Conservation (phyloP, 495 filamentous ascomycete genomes). For the Penicillium verhagenii region DNA sequence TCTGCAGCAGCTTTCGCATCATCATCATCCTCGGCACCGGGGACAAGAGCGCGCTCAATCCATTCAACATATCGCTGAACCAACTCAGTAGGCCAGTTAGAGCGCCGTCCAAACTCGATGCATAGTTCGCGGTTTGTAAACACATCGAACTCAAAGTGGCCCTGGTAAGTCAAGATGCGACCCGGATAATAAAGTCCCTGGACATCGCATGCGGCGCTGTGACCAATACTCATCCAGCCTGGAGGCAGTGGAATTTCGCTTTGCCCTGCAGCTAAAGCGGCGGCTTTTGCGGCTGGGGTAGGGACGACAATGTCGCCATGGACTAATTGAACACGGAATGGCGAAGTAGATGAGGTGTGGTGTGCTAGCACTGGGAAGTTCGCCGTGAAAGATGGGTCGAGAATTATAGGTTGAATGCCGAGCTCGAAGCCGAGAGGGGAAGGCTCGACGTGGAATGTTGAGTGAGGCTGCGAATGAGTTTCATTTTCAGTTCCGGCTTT, state of each 20-base stretch:
- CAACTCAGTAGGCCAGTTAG: constrained; percentile 21
- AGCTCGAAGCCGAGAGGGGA: constrained; percentile 36
- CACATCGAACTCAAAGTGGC: constrained; percentile 45
- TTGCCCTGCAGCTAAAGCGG: not conserved
- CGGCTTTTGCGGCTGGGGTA: constrained; percentile 11
- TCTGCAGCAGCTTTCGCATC: constrained; percentile 41
- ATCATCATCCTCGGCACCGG: constrained; percentile 29
- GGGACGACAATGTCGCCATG: constrained; percentile 36
- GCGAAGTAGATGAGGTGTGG: not conserved
- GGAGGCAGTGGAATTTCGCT: constrained; percentile 12
- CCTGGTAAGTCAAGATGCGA: constrained; percentile 39
- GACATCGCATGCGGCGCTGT: constrained; percentile 31
- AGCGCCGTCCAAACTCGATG: constrained; percentile 31
- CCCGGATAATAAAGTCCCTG: constrained; percentile 42
- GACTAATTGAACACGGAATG: constrained; percentile 32
- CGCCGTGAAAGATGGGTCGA: constrained; percentile 28
- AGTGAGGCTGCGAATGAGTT: too few species aligned
- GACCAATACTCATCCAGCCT: constrained; percentile 37
- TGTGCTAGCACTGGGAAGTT: constrained; percentile 22
- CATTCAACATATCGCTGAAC: constrained; percentile 21
- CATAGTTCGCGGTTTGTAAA: constrained; percentile 36
- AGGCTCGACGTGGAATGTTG: constrained; percentile 22
- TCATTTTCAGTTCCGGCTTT: not conserved
- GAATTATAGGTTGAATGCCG: constrained; percentile 35
- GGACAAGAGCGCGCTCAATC: constrained; percentile 23